Conservation (phyloP, 1,284 basidiomycete genomes). For the Ceratobasidium sp. region DNA sequence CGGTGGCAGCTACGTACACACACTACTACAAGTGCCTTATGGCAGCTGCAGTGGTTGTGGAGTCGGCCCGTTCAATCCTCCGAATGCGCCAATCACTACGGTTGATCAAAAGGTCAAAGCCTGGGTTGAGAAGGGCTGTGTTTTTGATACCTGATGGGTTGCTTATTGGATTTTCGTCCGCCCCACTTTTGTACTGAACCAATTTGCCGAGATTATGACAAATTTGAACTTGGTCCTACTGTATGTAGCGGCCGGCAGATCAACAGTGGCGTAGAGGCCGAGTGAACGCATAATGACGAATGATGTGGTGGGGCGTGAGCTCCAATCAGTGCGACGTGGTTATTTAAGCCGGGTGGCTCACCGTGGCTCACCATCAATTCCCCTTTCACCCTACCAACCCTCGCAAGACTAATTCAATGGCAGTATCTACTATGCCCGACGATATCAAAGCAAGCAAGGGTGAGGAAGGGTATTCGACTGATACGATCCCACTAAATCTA, state of each 20-base stretch:
- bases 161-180: no score
- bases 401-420: neutral
- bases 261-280: no score
- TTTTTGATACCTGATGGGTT: neutral
- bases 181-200: no score
- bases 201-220: no score
- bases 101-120: neutral
- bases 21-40: no score
- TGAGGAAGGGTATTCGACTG: neutral
- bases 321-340: slow-evolving; percentile 17
- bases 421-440: neutral
- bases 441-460: neutral
- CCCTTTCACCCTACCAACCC: neutral
- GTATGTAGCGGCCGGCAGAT: no score
- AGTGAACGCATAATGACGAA: no score
- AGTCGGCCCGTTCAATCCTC: no score
- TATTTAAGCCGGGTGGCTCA: slow-evolving; percentile 4
- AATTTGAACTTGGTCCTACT: no score
- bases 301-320: no score
- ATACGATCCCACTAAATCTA: neutral
- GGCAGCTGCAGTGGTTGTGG: no score
- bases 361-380: neutral
- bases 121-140: neutral
- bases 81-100: no score
- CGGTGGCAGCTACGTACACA: neutral